Conservation (phyloP, 2,329 filamentous ascomycete genomes). For the Colletotrichum sp. region DNA sequence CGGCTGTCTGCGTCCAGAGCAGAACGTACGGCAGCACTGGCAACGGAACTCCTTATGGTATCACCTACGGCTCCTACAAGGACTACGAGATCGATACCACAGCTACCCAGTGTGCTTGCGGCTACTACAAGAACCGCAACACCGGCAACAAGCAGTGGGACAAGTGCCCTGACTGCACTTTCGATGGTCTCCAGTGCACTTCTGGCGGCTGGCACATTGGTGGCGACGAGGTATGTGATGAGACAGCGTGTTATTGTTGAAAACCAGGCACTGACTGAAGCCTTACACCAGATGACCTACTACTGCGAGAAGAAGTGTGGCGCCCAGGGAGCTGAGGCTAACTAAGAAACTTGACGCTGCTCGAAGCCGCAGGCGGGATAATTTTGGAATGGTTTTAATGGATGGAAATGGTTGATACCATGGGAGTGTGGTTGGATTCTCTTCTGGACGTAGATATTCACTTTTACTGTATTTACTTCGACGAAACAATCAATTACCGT, state of each 20-base stretch:
- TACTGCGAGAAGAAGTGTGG: slow-evolving; percentile 24
- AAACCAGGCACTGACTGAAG: not conserved
- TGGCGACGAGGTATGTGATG: slow-evolving; percentile 13
- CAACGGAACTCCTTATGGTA: slow-evolving; percentile 3
- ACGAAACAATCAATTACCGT: not conserved
- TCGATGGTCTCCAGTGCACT: slow-evolving; percentile 14
- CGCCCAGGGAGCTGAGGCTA: slow-evolving; percentile 18
- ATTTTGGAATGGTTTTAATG: not conserved
- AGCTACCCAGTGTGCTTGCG: slow-evolving; percentile 18
- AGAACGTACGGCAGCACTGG: not conserved
- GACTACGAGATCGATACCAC: slow-evolving; percentile 4
- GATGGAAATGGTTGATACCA: not conserved
- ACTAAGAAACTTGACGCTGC: not conserved
- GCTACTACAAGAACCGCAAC: slow-evolving; percentile 18
- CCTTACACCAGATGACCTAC: slow-evolving; percentile 11
- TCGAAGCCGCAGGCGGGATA: not conserved
- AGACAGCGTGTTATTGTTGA: not conserved
- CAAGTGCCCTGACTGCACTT: slow-evolving; percentile 20
- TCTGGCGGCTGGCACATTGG: slow-evolving; percentile 19
- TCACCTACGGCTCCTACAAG: slow-evolving; percentile 4
- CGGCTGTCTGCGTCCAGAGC: not conserved
- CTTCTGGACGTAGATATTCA: not conserved
- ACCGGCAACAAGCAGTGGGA: slow-evolving; percentile 24
- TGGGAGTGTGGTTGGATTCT: not conserved
- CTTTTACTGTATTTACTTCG: not conserved